phyloP scores from a whole-genome alignment of 192 early-diverging fungal genomes.

The Linnemannia schmuckeri region DNA sequence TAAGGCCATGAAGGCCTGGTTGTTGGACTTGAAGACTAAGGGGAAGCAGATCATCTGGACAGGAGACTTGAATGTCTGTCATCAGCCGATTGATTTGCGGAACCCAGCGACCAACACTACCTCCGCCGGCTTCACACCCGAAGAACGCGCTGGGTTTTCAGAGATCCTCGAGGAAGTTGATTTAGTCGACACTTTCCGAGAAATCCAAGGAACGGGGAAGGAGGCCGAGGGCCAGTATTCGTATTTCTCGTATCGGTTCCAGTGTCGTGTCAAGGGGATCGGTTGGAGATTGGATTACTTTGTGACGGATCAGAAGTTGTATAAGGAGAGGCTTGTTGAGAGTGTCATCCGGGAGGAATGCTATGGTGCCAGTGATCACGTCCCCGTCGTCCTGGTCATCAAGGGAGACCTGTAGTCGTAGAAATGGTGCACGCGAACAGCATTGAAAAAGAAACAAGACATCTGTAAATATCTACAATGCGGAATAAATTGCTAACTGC shows the following conservation, averaged over 20 bases:
- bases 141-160: constrained; percentile 83
- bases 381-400: constrained; percentile 78
- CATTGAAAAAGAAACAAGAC: no score
- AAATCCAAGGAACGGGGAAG: constrained; percentile 74
- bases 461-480: no score
- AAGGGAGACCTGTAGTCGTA: constrained; percentile 44
- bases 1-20: constrained; percentile 72
- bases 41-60: constrained; percentile 83
- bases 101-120: constrained; percentile 79
- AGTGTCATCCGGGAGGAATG: constrained; percentile 79
- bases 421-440: background rate
- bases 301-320: constrained; percentile 69
- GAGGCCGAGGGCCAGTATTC: constrained; percentile 70
- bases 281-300: constrained; percentile 95
- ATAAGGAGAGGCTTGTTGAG: constrained; percentile 69
- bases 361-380: constrained; percentile 93
- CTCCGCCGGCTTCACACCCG: constrained; percentile 85
- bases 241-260: constrained; percentile 84
- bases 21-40: constrained; percentile 73
- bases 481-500: background rate
- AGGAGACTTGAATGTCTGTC: constrained; percentile 90
- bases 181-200: constrained; percentile 80
- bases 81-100: constrained; percentile 80
- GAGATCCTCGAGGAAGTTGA: constrained; percentile 65
- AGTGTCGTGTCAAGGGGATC: constrained; percentile 74